Evolutionary conservation across 495 filamentous ascomycete species (phyloP).

Genomic region (Penicillium ochrochloron): DNA sequence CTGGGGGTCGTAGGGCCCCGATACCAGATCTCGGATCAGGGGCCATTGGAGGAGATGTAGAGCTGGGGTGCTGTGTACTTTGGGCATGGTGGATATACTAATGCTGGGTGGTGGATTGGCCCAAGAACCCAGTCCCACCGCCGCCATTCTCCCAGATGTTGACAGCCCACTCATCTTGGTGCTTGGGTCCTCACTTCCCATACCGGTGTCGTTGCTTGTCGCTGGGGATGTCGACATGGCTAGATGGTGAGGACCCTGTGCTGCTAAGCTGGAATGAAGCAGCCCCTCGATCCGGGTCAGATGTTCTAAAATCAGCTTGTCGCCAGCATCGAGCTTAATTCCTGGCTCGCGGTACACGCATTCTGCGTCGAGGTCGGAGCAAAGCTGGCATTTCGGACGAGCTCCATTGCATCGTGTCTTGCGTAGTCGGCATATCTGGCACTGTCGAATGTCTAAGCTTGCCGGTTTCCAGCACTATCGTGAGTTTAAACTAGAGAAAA

Average conservation of each 20-base stretch:
- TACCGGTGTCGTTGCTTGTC: slow-evolving; percentile 69
- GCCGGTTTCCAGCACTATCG: not conserved
- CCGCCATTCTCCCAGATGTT: slow-evolving; percentile 61
- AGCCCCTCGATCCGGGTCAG: slow-evolving; percentile 76
- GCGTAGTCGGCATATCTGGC: slow-evolving; percentile 81
- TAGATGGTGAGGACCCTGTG: slow-evolving; percentile 51
- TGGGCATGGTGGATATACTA: slow-evolving; percentile 85
- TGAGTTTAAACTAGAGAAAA: not conserved
- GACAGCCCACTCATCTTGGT: slow-evolving; percentile 42
- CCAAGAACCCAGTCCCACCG: slow-evolving; percentile 75
- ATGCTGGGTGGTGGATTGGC: slow-evolving; percentile 55
- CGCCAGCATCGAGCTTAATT: slow-evolving; percentile 84
- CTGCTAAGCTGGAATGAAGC: slow-evolving; percentile 66
- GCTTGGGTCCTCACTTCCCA: slow-evolving; percentile 67
- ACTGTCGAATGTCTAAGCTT: slow-evolving; percentile 48
- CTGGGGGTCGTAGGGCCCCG: slow-evolving; percentile 75
- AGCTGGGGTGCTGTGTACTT: slow-evolving; percentile 78
- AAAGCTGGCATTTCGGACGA: slow-evolving; percentile 81
- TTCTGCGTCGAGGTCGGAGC: slow-evolving; percentile 78
- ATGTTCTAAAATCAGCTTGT: slow-evolving; percentile 81
- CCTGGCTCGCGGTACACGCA: slow-evolving; percentile 85
- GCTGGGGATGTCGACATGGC: slow-evolving; percentile 64
- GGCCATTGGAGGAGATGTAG: slow-evolving; percentile 81
- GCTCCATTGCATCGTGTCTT: slow-evolving; percentile 86
- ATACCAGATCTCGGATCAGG: slow-evolving; percentile 75